Evolutionary conservation across 2,329 filamentous ascomycete genomes (phyloP), one percentile per base, ranked within the genome.

Genomic region (Cryphonectria radicalis): DNA sequence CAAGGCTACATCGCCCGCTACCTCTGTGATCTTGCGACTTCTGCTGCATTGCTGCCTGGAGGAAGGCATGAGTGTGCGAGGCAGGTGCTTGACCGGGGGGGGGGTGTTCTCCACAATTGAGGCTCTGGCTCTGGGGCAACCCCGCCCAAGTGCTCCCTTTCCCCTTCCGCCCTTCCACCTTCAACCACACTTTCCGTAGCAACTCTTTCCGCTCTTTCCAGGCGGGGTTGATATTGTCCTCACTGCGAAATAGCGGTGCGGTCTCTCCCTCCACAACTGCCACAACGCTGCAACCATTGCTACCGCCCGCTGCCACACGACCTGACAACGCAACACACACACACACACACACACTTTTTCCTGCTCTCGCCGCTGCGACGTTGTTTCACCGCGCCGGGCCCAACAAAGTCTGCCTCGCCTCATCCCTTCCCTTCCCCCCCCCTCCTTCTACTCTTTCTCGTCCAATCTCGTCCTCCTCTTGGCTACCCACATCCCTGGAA

Each of bases 221-320:
- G 67, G 57, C 42, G 42, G 32, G 59, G 19, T 22, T 7, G 32
- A 37, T 22, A 17, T 25, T 42, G n/a, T n/a, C 7, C 22, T 25
- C 67, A 68, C 67, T 68, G 59, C 67, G 32, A 68, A 68, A 68
- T 35, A 57, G 67, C 67, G 67, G 67, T 66, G 64, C 64, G 32
- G 28, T 53, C n/a, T 32, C 62, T 64, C 42, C 62, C 62, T 43
- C 35, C 40, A 42, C 60, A n/a, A 40, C 32, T 63, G 60, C 35
- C 17, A 63, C 62, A 25, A 25, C 8, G 19, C 62, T 37, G 40
- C 62, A 40, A 43, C 62, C 46, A 50, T 10, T n/a, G 46, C 46
- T 50, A 3, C 46, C 46, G 46, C 46, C 55, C 10, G 10, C 62
- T 37, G 40, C 62, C 62, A 43, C 62, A 42, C 62, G 22, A 64